Evolutionary conservation across 106 monocot species (phyloP).

Genomic region (Dactylorhiza incarnata): DNA sequence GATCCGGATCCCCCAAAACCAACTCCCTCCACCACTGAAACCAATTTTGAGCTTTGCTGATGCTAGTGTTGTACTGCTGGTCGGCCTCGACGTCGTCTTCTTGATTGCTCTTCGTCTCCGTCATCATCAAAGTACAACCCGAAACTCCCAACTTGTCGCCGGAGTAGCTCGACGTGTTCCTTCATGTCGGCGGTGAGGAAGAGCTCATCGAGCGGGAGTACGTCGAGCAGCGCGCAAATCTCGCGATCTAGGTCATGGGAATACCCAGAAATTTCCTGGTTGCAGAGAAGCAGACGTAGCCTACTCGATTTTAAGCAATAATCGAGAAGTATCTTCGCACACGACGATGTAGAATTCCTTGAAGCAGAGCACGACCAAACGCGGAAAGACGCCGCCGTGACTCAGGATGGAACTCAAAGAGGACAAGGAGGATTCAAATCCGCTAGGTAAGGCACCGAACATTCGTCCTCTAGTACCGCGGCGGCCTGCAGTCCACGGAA

Average conservation of each 20-base stretch:
- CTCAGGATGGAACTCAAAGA: constrained; percentile 40
- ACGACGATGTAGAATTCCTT: constrained; percentile 76
- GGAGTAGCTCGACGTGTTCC: constrained; percentile 49
- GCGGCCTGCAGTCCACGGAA: constrained; percentile 7
- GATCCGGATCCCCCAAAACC: no score
- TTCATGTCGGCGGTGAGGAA: constrained; percentile 30
- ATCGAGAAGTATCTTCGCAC: constrained; percentile 51
- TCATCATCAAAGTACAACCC: neutral
- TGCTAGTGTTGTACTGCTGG: no score
- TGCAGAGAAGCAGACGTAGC: constrained; percentile 53
- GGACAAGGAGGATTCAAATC: constrained; percentile 26
- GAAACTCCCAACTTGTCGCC: constrained; percentile 21
- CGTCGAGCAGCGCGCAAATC: constrained; percentile 70
- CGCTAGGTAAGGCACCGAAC: constrained; percentile 31
- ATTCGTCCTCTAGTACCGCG: constrained; percentile 35
- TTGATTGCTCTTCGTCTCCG: no score
- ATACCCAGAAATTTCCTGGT: constrained; percentile 29
- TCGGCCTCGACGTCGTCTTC: no score
- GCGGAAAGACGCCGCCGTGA: constrained; percentile 7
- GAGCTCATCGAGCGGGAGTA: constrained; percentile 48
- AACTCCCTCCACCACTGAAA: no score
- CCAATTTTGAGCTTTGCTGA: no score
- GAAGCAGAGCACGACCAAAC: constrained; percentile 45
- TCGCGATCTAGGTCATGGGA: constrained; percentile 67
- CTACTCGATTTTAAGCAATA: constrained; percentile 58